phyloP scores from a whole-genome alignment of 179 eudicot species.

The Actinidia arguta region DNA sequence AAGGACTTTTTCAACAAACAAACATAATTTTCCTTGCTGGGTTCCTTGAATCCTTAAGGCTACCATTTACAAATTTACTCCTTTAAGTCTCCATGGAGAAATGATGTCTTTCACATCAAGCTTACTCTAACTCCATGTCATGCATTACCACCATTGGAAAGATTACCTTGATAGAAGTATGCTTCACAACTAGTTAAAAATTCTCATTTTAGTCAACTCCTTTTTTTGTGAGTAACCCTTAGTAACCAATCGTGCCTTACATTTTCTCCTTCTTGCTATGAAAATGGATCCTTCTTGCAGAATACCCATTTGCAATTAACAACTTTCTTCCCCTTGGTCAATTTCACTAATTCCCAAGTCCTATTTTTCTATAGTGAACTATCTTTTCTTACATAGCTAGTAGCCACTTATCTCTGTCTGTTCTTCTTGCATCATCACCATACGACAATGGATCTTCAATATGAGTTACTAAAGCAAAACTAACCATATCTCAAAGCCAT shows the following conservation, averaged over 20 bases:
- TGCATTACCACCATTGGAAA: background rate
- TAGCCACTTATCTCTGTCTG: no score
- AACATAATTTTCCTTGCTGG: background rate
- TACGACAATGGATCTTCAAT: background rate
- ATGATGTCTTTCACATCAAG: background rate
- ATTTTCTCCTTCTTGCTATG: no score
- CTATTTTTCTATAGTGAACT: no score
- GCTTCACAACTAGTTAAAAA: slow-evolving; percentile 11
- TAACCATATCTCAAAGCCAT: background rate
- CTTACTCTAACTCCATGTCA: background rate
- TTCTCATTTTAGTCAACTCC: background rate
- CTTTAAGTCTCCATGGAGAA: background rate
- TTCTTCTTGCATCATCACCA: no score
- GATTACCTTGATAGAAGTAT: background rate
- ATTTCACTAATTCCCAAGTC: no score
- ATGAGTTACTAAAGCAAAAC: background rate
- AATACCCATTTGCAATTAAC: no score
- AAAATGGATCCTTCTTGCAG: no score
- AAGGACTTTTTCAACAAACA: background rate
- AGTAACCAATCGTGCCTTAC: no score
- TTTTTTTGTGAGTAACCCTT: background rate
- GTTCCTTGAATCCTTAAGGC: background rate
- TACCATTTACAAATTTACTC: background rate
- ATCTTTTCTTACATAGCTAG: no score
- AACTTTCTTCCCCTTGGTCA: no score